Evolutionary conservation across 1,139 yeast species (phyloP).

Genomic region (Yamadazyma diospyri): DNA sequence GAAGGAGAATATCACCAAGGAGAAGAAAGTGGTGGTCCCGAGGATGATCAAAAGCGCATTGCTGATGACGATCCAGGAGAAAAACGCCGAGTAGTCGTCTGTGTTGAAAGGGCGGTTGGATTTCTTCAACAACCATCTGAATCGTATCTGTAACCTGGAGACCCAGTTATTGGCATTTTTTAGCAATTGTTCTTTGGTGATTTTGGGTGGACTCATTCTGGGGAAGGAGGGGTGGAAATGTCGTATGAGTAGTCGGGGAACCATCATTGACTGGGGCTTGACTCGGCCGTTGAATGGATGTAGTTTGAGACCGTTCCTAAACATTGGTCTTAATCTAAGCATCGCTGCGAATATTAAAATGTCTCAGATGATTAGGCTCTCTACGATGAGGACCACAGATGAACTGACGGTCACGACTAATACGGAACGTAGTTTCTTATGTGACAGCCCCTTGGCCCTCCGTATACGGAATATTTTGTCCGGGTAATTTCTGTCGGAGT

Average conservation of each 20-base stretch:
- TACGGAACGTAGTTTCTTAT: too few species aligned
- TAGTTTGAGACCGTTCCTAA: background rate
- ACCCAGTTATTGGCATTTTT: constrained; percentile 48
- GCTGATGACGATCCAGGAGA: constrained; percentile 89
- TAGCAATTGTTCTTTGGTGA: constrained; percentile 50
- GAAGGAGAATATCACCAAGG: constrained; percentile 69
- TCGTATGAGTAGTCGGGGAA: constrained; percentile 3
- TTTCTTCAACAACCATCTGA: constrained; percentile 65
- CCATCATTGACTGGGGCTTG: background rate
- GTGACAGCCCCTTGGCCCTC: too few species aligned
- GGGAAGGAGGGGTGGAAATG: constrained; percentile 4
- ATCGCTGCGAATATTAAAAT: background rate
- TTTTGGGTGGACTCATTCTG: constrained; percentile 3
- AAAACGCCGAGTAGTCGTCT: constrained; percentile 84
- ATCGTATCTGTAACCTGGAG: constrained; percentile 51
- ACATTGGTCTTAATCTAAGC: constrained; percentile 1
- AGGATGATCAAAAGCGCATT: constrained; percentile 72
- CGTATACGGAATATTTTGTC: too few species aligned
- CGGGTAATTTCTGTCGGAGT: too few species aligned
- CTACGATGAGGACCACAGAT: too few species aligned
- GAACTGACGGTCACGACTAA: background rate
- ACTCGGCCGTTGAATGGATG: background rate
- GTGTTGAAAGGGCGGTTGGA: constrained; percentile 69
- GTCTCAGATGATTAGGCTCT: constrained; percentile 1
- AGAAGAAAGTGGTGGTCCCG: constrained; percentile 88